Conservation (phyloP, 129 eudicot species). For the Erigeron canadensis region DNA sequence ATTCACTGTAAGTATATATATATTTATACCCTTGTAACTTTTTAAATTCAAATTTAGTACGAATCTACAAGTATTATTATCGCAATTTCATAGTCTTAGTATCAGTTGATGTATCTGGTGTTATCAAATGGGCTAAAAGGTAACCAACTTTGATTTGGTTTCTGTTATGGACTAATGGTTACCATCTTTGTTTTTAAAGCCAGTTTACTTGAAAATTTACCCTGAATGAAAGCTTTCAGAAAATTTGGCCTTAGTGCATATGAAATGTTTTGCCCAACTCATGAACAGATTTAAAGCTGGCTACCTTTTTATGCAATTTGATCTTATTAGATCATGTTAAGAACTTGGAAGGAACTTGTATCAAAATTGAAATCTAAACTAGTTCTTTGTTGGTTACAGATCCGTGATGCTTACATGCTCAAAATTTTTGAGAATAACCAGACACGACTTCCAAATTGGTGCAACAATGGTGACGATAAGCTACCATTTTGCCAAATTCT, state of each 20-base stretch:
- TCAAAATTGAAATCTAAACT: not conserved
- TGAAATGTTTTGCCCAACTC: not conserved
- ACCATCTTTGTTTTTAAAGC: not conserved
- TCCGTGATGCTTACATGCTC: constrained; percentile 95
- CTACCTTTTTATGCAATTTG: not conserved
- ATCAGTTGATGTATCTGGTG: too few species aligned
- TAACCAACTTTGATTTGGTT: not conserved
- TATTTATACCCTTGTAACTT: not conserved
- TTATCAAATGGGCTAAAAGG: too few species aligned
- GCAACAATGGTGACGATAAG: constrained; percentile 63
- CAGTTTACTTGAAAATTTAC: not conserved
- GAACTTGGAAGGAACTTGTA: not conserved
- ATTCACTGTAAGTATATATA: constrained; percentile 70
- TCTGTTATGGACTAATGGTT: not conserved
- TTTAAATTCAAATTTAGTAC: not conserved
- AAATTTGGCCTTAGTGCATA: not conserved
- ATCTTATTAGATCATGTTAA: not conserved
- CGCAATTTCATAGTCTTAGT: not conserved
- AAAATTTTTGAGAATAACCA: constrained; percentile 72
- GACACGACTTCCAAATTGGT: constrained; percentile 87
- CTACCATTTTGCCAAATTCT: constrained; percentile 92
- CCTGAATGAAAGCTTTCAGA: not conserved
- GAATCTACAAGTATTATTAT: too few species aligned
- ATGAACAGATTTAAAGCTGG: not conserved
- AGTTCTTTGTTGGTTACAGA: constrained; percentile 43